These are phyloP conservation scores for Rhizopogon roseolus DNA, from an alignment of 768 basidiomycete genomes.

Conservation along the genomic window DNA sequence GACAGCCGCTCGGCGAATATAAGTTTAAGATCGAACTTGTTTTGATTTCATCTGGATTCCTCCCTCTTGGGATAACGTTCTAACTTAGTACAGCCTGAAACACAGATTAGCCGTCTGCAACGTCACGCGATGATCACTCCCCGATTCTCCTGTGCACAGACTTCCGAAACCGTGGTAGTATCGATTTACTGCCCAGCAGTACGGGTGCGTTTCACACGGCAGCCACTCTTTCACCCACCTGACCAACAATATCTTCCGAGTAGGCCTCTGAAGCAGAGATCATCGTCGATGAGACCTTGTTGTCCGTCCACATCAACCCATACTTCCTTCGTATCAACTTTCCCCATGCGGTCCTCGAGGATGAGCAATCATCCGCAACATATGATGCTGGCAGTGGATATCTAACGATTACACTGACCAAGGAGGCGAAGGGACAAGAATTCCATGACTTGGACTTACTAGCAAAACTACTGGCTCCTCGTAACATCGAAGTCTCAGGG, in stretches of 20 bases:
- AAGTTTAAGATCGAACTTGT: too few species aligned
- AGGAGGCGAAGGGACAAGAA: conserved; percentile 57
- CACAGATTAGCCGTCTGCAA: too few species aligned
- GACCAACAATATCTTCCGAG: conserved; percentile 10
- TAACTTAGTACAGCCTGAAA: too few species aligned
- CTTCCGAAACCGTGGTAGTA: conserved; percentile 46
- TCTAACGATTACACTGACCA: conserved; percentile 68
- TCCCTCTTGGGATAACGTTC: too few species aligned
- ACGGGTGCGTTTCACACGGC: conserved; percentile 42
- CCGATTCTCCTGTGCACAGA: conserved; percentile 66
- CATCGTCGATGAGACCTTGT: conserved; percentile 61
- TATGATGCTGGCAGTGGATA: conserved; percentile 81
- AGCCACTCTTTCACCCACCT: not conserved
- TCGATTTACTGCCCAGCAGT: conserved; percentile 69
- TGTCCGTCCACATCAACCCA: conserved; percentile 76
- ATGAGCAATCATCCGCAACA: conserved; percentile 58
- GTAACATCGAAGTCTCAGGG: conserved; percentile 31
- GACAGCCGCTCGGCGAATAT: too few species aligned
- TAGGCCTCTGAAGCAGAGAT: conserved; percentile 84
- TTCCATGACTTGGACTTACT: conserved; percentile 79
- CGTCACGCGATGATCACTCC: conserved; percentile 63
- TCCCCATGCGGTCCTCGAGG: conserved; percentile 57
- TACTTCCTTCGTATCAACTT: conserved; percentile 83
- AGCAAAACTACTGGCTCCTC: conserved; percentile 72
- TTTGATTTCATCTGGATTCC: too few species aligned